Evolutionary conservation across 2,329 filamentous ascomycete genomes (phyloP), one percentile per base, ranked within the genome.

Genomic region (Fusarium gaditjirri): DNA sequence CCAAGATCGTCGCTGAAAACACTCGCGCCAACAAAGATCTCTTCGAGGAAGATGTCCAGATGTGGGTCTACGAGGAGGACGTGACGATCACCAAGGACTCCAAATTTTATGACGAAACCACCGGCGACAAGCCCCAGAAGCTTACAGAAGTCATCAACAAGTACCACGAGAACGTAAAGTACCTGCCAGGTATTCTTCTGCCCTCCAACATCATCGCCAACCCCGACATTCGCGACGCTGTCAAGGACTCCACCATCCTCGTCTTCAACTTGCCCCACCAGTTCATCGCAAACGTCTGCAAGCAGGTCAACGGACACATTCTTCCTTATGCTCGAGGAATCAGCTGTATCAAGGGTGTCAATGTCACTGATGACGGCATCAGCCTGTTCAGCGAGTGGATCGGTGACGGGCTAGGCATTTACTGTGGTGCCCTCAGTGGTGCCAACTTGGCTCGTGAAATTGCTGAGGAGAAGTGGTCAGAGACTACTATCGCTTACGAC

Each of bases 21-120:
- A 93, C 94, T 41, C 90, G 88, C 70, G 90, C 88, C 72, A 87
- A 97, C 83, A 87, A 91, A 14, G 88, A 94, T 35, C 80, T 98
- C 47, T 99, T 98, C 80, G 93, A 98, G 79, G 86, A 92, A 80
- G 87, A 94, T 70, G 94, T 99, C 57, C 94, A 97, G 83, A 98
- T 99, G 96, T 99, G 96, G 96, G 97, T 99, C 78, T 98, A 91
- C 80, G 96, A 99, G 83, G 96, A 99, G 83, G 89, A 97, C 29
- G 91, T 97, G 72, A 88, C 89, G 60, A 86, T 97, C 44, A 84
- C 93, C 17, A 87, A 91, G 77, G 87, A 88, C 71, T 95, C 93
- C 53, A 90, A 89, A 75, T 88, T 94, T 83, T 94, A 94, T 86
- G 87, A 93, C 76, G 78, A 88, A 25, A 83, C 87, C 65, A 86